phyloP scores from a whole-genome alignment of 73 alveolate genomes.

The Breviolum minutum region DNA sequence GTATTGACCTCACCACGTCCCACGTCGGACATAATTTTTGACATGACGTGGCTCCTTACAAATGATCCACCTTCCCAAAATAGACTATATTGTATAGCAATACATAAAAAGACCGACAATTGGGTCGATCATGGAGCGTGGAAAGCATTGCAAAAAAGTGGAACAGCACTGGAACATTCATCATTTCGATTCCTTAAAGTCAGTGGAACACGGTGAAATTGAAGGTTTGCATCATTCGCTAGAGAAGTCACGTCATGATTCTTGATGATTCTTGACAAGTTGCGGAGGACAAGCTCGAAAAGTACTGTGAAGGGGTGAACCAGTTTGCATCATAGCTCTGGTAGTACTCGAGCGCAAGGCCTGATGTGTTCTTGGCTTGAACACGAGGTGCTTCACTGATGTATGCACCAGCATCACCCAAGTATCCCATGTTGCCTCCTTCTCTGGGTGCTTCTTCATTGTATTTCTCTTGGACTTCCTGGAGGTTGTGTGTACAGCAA shows the following conservation, averaged over 20 bases:
- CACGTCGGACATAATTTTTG: background rate
- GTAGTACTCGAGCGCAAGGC: background rate
- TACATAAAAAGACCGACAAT: no score
- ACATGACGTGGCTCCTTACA: background rate
- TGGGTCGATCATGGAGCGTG: no score
- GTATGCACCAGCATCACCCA: background rate
- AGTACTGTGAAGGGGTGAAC: background rate
- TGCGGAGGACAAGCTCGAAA: no score
- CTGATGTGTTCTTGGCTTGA: background rate
- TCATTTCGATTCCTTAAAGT: no score
- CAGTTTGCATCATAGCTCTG: background rate
- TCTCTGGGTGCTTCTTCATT: background rate
- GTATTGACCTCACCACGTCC: background rate
- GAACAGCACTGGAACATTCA: no score
- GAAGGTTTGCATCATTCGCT: no score
- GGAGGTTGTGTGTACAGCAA: background rate
- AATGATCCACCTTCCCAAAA: background rate
- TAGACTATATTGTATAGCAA: no score
- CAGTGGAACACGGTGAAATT: no score
- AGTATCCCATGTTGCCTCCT: background rate
- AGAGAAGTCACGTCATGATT: no score
- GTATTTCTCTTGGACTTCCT: background rate
- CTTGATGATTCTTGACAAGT: no score
- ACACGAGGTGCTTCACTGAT: background rate
- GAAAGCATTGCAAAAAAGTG: no score